Evolutionary conservation across 1,284 basidiomycete species (phyloP).

Genomic region (Ceratobasidium sp.): DNA sequence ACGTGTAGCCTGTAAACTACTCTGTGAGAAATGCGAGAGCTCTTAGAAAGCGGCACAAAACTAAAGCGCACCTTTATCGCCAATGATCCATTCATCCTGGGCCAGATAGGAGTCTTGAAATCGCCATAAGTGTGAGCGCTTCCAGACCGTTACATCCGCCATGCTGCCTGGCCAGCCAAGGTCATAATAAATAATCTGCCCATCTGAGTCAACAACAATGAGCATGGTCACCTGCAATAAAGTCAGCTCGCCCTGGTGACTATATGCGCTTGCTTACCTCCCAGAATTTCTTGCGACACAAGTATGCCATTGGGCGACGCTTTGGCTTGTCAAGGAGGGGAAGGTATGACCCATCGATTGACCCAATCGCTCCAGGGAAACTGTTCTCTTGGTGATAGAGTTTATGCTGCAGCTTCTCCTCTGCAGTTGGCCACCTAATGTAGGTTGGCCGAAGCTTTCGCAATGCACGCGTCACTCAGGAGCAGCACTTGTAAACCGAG

Average conservation of each 20-base stretch:
- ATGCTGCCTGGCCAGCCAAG: neutral
- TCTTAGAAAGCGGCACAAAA: neutral
- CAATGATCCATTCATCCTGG: neutral
- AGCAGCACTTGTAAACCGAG: neutral
- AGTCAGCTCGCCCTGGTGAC: neutral
- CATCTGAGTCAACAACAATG: slow-evolving; percentile 43
- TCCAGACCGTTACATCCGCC: neutral
- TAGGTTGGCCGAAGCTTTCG: neutral
- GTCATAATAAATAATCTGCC: neutral
- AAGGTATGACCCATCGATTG: neutral
- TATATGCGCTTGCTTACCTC: neutral
- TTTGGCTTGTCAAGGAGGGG: neutral
- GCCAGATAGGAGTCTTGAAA: neutral
- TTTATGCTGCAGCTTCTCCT: neutral
- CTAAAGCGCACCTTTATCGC: neutral
- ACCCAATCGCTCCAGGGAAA: neutral
- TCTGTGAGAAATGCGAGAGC: too few relatives aligned
- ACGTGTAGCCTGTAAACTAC: neutral
- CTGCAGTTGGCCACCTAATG: neutral
- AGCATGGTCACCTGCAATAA: neutral
- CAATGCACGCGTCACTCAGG: neutral
- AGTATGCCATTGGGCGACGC: neutral
- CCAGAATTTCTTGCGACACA: neutral
- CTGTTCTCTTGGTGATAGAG: neutral
- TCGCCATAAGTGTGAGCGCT: neutral